Evolutionary conservation across 495 filamentous ascomycete species (phyloP).

Genomic region (Penicillium crystallinum): DNA sequence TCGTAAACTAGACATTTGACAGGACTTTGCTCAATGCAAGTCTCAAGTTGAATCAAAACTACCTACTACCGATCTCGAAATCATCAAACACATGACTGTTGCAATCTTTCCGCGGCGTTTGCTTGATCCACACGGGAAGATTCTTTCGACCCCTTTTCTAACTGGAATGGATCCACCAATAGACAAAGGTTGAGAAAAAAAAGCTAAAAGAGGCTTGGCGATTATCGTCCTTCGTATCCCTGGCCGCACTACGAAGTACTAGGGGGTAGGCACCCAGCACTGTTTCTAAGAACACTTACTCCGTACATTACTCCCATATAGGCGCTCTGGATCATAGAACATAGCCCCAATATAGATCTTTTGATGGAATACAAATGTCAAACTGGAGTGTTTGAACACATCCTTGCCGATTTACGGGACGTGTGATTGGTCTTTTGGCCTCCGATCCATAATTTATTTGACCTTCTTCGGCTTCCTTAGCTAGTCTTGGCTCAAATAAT

Average conservation of each 20-base stretch:
- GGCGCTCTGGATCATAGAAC: not conserved
- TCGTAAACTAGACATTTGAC: no score
- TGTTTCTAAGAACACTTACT: no score
- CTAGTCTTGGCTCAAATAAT: not conserved
- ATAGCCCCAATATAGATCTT: not conserved
- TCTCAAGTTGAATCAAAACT: no score
- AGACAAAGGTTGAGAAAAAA: constrained; percentile 1
- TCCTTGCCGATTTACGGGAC: no score
- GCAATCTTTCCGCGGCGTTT: not conserved
- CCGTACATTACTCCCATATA: no score
- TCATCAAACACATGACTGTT: not conserved
- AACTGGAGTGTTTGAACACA: no score
- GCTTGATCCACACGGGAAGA: not conserved
- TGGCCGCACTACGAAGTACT: not conserved
- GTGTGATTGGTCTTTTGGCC: not conserved
- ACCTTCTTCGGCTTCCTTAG: not conserved
- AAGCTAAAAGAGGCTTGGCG: not conserved
- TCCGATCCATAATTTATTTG: not conserved
- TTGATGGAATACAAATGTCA: not conserved
- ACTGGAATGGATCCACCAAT: not conserved
- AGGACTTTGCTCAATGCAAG: no score
- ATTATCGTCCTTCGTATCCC: not conserved
- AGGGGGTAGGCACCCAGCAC: not conserved
- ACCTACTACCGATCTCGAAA: not conserved
- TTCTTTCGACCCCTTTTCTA: not conserved